phyloP scores from a whole-genome alignment of 139 green algal species.

The Diplosphaera chodatii region DNA sequence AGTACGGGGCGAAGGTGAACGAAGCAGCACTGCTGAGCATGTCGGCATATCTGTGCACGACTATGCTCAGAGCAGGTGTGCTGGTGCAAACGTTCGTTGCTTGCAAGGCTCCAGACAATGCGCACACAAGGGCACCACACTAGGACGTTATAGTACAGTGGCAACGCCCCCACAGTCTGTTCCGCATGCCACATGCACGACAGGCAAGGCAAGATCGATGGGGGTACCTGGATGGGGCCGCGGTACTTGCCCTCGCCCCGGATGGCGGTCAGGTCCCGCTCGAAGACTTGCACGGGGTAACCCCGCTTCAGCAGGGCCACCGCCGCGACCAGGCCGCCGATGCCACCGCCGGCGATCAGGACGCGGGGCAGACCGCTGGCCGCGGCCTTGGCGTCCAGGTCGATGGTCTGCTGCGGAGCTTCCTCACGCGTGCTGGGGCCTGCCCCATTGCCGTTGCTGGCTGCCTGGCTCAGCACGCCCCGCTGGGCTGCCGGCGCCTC shows the following conservation, averaged over 20 bases:
- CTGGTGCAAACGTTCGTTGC: too few relatives aligned
- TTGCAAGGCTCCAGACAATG: too few relatives aligned
- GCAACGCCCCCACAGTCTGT: too few relatives aligned
- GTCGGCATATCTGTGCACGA: too few relatives aligned
- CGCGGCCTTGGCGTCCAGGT: conserved; percentile 1
- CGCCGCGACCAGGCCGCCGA: conserved; percentile 80
- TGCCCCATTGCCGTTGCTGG: background rate
- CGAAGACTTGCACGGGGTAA: conserved; percentile 77
- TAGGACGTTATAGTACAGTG: too few relatives aligned
- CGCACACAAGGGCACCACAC: too few relatives aligned
- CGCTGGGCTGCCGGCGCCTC: background rate
- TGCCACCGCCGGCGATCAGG: conserved; percentile 51
- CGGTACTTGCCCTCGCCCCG: conserved; percentile 90
- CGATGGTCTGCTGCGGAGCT: background rate
- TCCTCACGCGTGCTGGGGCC: background rate
- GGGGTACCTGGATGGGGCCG: conserved; percentile 87
- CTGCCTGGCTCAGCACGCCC: background rate
- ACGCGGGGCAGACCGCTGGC: conserved; percentile 10
- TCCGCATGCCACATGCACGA: too few relatives aligned
- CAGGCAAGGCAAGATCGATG: too few relatives aligned
- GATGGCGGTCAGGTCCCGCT: conserved; percentile 89
- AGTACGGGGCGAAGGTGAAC: too few relatives aligned
- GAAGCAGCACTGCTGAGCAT: too few relatives aligned
- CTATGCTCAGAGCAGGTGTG: too few relatives aligned
- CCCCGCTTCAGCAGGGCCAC: conserved; percentile 75